A percentile compares a stretch with the other conserved stretches of the same genome.
These are phyloP conservation scores for Brettanomyces sp. DNA, from an alignment of 805 yeast species.

Conservation along the genomic window DNA sequence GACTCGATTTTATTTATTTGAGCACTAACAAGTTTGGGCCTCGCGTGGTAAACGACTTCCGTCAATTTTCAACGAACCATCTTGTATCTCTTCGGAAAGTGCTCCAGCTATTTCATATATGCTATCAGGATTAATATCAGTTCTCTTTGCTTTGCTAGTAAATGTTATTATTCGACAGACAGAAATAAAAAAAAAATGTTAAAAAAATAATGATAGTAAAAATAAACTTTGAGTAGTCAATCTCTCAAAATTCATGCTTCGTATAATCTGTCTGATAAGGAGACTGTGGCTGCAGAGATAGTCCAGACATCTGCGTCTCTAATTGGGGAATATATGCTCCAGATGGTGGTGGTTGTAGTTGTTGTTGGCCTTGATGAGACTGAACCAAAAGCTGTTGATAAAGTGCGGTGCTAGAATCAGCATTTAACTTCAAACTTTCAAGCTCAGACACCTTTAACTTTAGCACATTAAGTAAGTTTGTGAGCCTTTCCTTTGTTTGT, in stretches of 20 bases:
- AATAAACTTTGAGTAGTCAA: no score
- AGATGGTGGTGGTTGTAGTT: neutral
- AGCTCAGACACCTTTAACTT: slow-evolving; percentile 72
- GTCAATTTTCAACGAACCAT: slow-evolving; percentile 5
- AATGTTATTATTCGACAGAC: no score
- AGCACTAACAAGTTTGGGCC: slow-evolving; percentile 1
- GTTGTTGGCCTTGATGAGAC: neutral
- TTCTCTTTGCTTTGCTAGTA: no score
- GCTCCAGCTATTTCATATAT: neutral
- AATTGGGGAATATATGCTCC: neutral
- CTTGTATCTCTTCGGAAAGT: slow-evolving; percentile 10
- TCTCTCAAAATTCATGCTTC: no score
- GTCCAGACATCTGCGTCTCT: neutral
- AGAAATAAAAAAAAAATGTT: no score
- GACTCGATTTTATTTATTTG: slow-evolving; percentile 11
- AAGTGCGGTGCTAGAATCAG: slow-evolving; percentile 55
- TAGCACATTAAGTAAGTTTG: slow-evolving; percentile 68
- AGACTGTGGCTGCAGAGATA: neutral
- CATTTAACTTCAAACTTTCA: slow-evolving; percentile 56
- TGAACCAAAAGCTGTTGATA: slow-evolving; percentile 48
- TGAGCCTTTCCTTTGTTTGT: slow-evolving; percentile 66
- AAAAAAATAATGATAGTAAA: no score
- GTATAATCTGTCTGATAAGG: neutral
- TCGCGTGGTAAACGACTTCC: slow-evolving; percentile 9
- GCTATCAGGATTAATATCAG: no score